These are phyloP conservation scores for Osmanthus fragrans DNA, from an alignment of 257 asterid species.

Conservation along the genomic window DNA sequence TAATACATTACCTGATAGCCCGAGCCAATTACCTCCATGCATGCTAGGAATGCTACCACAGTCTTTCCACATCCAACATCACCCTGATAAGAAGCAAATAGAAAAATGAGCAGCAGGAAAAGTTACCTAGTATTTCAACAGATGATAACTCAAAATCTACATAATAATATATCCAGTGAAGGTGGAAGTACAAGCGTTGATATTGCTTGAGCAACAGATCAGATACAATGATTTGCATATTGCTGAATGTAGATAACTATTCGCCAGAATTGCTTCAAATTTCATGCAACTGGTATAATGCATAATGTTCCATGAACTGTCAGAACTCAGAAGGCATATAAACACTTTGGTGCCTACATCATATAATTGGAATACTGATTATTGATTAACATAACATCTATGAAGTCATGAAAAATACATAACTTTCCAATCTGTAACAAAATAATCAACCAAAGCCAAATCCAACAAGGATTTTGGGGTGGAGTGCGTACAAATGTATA, in stretches of 20 bases:
- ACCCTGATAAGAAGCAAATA: constrained; percentile 50
- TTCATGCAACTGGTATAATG: neutral
- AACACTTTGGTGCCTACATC: neutral
- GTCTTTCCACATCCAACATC: constrained; percentile 99
- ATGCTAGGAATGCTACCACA: constrained; percentile 88
- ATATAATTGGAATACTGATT: neutral
- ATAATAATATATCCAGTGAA: neutral
- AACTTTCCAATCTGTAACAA: neutral
- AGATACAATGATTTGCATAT: neutral
- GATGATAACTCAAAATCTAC: neutral
- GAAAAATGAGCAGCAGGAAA: neutral
- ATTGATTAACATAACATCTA: too few species aligned
- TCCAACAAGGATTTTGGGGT: neutral
- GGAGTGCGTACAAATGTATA: neutral
- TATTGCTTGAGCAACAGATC: neutral
- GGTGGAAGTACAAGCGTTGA: neutral
- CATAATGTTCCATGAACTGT: neutral
- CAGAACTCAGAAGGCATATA: neutral
- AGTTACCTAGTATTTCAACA: neutral
- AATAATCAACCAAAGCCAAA: neutral
- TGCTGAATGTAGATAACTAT: neutral
- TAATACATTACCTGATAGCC: constrained; percentile 71
- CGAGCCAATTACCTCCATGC: constrained; percentile 90
- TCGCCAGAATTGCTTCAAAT: neutral
- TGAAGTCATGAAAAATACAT: neutral